Conservation (phyloP, 768 basidiomycete species). For the Kockovaella imperatae region DNA sequence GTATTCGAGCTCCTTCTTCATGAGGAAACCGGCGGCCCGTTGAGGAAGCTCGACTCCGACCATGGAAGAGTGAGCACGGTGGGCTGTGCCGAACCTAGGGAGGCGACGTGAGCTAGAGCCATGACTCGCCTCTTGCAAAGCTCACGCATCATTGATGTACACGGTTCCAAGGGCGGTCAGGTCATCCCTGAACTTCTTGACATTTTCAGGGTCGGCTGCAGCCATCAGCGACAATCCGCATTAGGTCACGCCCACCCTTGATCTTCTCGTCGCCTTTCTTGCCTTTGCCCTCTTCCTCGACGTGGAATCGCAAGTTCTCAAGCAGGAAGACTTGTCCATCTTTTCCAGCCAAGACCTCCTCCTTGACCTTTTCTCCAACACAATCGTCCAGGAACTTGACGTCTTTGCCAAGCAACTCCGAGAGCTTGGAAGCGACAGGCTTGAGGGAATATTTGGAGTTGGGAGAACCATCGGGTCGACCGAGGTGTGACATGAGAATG, state of each 20-base stretch:
- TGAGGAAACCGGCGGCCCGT: conserved; percentile 87
- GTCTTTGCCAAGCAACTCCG: conserved; percentile 60
- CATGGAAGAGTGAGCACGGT: conserved; percentile 98
- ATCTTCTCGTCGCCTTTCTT: conserved; percentile 80
- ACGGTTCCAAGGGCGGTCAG: conserved; percentile 90
- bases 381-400: conserved; percentile 79
- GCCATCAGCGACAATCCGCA: not conserved
- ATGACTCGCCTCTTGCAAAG: not conserved
- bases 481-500: conserved; percentile 95
- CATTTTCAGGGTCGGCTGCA: conserved; percentile 61
- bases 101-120: too few relatives aligned
- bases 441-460: conserved; percentile 82
- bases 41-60: conserved; percentile 89
- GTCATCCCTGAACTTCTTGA: conserved; percentile 73
- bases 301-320: conserved; percentile 97
- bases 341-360: conserved; percentile 60
- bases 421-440: conserved; percentile 71
- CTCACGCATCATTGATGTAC: conserved; percentile 85
- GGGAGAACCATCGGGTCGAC: conserved; percentile 88
- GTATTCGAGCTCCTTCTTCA: conserved; percentile 98
- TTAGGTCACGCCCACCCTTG: conserved; percentile 52
- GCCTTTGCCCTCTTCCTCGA: conserved; percentile 97
- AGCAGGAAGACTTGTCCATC: conserved; percentile 66
- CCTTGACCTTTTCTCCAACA: conserved; percentile 77
- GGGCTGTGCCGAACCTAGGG: conserved; percentile 98